Base-by-base conservation (phyloP, 192 early-diverging fungal species). In the Lunasporangiospora selenospora region DNA sequence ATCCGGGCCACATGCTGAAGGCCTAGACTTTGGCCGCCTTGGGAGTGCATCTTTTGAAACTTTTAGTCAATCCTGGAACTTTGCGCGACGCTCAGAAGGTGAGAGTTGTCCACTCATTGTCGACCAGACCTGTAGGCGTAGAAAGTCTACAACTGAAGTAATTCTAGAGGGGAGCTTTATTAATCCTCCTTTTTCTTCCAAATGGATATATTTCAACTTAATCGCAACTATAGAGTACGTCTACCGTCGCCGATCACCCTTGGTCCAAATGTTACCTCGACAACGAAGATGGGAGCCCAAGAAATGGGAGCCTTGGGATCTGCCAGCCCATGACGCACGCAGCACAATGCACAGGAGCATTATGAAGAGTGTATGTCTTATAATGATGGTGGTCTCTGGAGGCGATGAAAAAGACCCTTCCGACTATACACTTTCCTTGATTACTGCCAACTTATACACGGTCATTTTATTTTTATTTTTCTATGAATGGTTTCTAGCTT, bases 191-290 rank as follows among this genome's bases (percentile, higher is more conserved):
- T 19, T 8, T 8, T 11, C 9, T 8, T 13, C 6, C 16, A 37
- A 37, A n/a, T n/a, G 36, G 36, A 53, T 53, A 2, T 6, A 53
- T 30, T 36, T 12, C n/a, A 53, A 37, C 27, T 37, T 16, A 4
- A 37, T 29, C 26, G 11, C 30, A 16, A 10, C 4, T 6, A 10
- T 53, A 53, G 52, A 36, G 21, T 53, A 37, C 37, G 18, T 9
- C 4, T 53, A 38, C n/a, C 23, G 21, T 0, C 21, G 36, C 6
- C 12, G 32, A 0, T 67, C 64, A 31, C 48, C 64, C 0, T 18
- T 67, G 32, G 54, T 36, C 6, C 64, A 67, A 41, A 67, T 67
- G 46, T 13, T 67, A 21, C 56, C 64, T 5, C 34, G 64, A 27
- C 44, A 16, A 21, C 46, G 64, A 45, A 54, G 38, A 19, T 67